Evolutionary conservation across 2,329 filamentous ascomycete species (phyloP).

Genomic region (Chrysosporium keratinophilum): DNA sequence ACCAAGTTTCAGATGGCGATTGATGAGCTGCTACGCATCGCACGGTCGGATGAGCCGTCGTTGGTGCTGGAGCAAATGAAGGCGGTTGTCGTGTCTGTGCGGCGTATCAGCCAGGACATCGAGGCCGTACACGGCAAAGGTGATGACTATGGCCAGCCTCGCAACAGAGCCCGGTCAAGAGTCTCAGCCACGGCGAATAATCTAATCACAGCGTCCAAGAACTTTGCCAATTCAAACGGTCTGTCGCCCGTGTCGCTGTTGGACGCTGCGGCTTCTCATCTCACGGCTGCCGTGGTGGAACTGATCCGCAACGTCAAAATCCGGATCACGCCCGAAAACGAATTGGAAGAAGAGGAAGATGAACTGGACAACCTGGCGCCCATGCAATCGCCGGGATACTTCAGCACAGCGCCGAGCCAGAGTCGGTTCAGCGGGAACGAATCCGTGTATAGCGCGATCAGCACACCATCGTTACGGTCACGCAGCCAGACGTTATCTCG

Average conservation of each 20-base stretch:
- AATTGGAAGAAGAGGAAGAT: constrained; percentile 70
- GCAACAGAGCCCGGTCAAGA: constrained; percentile 62
- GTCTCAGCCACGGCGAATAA: constrained; percentile 93
- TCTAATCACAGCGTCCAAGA: constrained; percentile 87
- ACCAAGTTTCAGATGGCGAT: constrained; percentile 92
- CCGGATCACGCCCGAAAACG: constrained; percentile 59
- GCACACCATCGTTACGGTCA: constrained; percentile 46
- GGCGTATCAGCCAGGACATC: constrained; percentile 74
- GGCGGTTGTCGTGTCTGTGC: constrained; percentile 67
- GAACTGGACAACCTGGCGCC: constrained; percentile 53
- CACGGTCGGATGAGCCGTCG: constrained; percentile 61
- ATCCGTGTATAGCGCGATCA: constrained; percentile 64
- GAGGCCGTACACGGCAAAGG: constrained; percentile 47
- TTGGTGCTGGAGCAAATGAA: constrained; percentile 80
- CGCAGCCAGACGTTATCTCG: constrained; percentile 26
- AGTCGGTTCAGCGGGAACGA: constrained; percentile 52
- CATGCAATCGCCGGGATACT: constrained; percentile 58
- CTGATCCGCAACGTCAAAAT: constrained; percentile 77
- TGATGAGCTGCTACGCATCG: constrained; percentile 73
- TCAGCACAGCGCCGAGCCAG: constrained; percentile 46
- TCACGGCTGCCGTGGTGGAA: constrained; percentile 77
- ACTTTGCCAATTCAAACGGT: constrained; percentile 71
- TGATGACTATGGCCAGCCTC: constrained; percentile 48
- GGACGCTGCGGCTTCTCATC: constrained; percentile 84
- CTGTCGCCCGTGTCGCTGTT: constrained; percentile 87